These are phyloP conservation scores for Candida sphagnicola DNA, from an alignment of 805 yeast species.

Conservation along the genomic window DNA sequence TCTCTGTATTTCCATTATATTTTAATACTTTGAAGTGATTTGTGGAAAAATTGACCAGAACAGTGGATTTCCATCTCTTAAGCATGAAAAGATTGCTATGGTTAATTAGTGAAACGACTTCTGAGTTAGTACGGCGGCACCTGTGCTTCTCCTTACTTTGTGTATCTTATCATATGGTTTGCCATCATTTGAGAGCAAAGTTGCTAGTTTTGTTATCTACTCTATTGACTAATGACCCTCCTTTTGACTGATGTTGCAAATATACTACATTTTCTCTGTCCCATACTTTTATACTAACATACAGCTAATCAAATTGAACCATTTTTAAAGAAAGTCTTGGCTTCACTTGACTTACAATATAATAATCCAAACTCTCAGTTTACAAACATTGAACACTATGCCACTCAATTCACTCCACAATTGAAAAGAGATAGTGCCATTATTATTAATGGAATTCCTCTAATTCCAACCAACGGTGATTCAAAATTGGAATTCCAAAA, in stretches of 20 bases:
- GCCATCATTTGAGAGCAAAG: too few relatives aligned
- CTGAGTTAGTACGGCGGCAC: too few relatives aligned
- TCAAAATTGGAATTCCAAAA: constrained; percentile 51
- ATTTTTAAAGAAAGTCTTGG: constrained; percentile 30
- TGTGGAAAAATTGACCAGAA: too few relatives aligned
- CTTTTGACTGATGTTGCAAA: background rate
- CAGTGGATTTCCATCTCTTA: too few relatives aligned
- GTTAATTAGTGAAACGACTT: too few relatives aligned
- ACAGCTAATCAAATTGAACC: constrained; percentile 24
- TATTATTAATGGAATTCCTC: constrained; percentile 56
- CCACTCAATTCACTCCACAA: constrained; percentile 47
- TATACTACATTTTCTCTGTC: background rate
- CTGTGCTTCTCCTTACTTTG: too few relatives aligned
- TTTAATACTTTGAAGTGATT: too few relatives aligned
- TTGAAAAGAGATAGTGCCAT: constrained; percentile 50
- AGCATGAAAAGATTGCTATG: too few relatives aligned
- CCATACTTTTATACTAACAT: background rate
- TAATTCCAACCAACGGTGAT: constrained; percentile 21
- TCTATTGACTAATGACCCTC: background rate
- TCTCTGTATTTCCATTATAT: too few relatives aligned
- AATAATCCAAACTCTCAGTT: constrained; percentile 16
- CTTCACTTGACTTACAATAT: constrained; percentile 34
- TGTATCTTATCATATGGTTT: too few relatives aligned
- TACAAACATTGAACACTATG: constrained; percentile 36
- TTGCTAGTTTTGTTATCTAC: too few relatives aligned